Percentiles rank a stretch among this genome's conserved stretches.
These are phyloP conservation scores for Turritis glabra DNA, from an alignment of 345 rosid genomes.

Conservation along the genomic window DNA sequence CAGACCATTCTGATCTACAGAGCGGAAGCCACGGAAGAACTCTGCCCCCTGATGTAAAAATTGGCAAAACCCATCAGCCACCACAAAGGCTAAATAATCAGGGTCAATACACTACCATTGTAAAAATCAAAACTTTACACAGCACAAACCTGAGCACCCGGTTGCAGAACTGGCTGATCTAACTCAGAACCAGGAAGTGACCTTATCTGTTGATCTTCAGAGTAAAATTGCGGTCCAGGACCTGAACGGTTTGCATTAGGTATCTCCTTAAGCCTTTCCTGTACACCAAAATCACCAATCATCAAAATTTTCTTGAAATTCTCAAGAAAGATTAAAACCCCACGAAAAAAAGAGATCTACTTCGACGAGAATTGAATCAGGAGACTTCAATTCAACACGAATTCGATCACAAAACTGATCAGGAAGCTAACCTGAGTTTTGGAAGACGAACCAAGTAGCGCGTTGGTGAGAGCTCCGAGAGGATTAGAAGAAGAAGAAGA, in stretches of 20 bases:
- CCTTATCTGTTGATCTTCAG: conserved; percentile 49
- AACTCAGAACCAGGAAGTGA: conserved; percentile 88
- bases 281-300: conserved; percentile 33
- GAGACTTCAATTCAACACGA: not conserved
- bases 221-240: conserved; percentile 53
- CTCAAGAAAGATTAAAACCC: not conserved
- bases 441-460: conserved; percentile 85
- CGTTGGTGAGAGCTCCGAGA: conserved; percentile 90
- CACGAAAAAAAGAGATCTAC: conserved; percentile 2
- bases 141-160: conserved; percentile 61
- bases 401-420: not conserved
- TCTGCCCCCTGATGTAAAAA: conserved; percentile 60
- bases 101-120: not conserved
- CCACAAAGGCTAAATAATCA: not conserved
- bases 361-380: not conserved
- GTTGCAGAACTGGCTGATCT: conserved; percentile 60
- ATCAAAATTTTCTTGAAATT: not conserved
- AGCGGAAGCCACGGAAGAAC: conserved; percentile 66
- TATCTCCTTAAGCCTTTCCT: conserved; percentile 89
- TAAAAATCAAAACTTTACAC: not conserved
- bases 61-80: conserved; percentile 1
- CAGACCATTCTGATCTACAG: conserved; percentile 70
- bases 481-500: conserved; percentile 93
- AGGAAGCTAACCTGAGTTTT: conserved; percentile 69
- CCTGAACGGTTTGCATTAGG: conserved; percentile 55